These are phyloP conservation scores for Yarrowia sp. DNA, from an alignment of 805 yeast species.

Conservation along the genomic window DNA sequence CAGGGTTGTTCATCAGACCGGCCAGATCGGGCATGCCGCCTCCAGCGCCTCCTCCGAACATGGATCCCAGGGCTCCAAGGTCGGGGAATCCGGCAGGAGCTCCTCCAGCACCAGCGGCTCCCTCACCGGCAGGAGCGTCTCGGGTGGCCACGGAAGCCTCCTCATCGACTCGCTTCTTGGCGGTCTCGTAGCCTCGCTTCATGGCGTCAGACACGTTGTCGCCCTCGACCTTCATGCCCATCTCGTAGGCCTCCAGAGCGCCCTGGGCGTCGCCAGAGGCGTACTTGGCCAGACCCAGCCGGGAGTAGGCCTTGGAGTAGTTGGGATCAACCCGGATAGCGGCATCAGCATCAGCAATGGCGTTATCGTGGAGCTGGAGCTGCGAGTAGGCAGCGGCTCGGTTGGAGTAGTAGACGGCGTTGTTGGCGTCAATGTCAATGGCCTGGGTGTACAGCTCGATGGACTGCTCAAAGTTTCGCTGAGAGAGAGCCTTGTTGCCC, in stretches of 20 bases:
- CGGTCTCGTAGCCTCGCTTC: conserved; percentile 93
- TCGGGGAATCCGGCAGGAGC: conserved; percentile 69
- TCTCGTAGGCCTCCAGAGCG: conserved; percentile 87
- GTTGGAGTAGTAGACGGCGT: conserved; percentile 87
- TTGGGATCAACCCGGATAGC: conserved; percentile 80
- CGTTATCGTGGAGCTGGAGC: conserved; percentile 71
- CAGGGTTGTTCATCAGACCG: conserved; percentile 87
- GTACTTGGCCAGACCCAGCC: conserved; percentile 91
- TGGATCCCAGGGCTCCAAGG: conserved; percentile 60
- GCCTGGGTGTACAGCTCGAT: conserved; percentile 82
- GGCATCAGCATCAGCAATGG: conserved; percentile 80
- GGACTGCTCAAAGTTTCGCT: conserved; percentile 72
- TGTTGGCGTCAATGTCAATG: conserved; percentile 67
- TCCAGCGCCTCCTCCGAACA: conserved; percentile 63
- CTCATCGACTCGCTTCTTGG: conserved; percentile 84
- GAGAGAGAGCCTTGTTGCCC: conserved; percentile 91
- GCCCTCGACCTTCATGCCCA: conserved; percentile 88
- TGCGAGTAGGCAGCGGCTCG: conserved; percentile 97
- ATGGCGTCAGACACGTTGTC: conserved; percentile 83
- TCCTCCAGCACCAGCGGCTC: conserved; percentile 47
- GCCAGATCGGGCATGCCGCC: conserved; percentile 77
- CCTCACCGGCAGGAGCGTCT: conserved; percentile 49
- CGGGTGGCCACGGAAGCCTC: conserved; percentile 53
- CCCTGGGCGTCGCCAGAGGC: conserved; percentile 94
- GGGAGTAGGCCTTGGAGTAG: conserved; percentile 91